A percentile compares a stretch with the other conserved stretches of the same genome.
Evolutionary conservation across 2,329 filamentous ascomycete genomes (phyloP).

Genomic region (Ceratocystis colombiana): DNA sequence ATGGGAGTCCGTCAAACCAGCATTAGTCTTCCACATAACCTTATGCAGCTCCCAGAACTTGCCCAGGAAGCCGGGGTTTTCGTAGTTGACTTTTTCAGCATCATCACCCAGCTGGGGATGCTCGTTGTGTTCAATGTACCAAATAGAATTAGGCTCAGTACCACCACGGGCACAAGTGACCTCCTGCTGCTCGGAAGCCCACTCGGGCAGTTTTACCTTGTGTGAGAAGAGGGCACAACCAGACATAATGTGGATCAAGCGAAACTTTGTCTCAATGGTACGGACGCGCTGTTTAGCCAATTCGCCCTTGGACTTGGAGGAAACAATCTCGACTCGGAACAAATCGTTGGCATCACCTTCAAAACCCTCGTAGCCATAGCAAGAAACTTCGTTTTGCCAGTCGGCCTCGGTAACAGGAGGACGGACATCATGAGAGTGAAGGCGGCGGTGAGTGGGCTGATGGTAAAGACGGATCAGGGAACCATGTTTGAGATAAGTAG

Average conservation of each 20-base stretch:
- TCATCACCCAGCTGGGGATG: conserved; percentile 65
- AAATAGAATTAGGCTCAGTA: conserved; percentile 89
- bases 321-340: conserved; percentile 91
- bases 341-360: conserved; percentile 92
- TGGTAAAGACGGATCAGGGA: conserved; percentile 77
- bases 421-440: conserved; percentile 93
- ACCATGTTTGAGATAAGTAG: conserved; percentile 65
- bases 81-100: conserved; percentile 93
- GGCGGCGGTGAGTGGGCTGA: conserved; percentile 66
- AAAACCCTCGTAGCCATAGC: conserved; percentile 95
- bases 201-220: conserved; percentile 96
- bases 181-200: conserved; percentile 97
- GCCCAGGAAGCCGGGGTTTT: conserved; percentile 84
- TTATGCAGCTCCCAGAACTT: conserved; percentile 97
- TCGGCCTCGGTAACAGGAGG: conserved; percentile 76
- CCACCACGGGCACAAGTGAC: conserved; percentile 92
- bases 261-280: conserved; percentile 95
- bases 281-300: conserved; percentile 74
- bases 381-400: conserved; percentile 93
- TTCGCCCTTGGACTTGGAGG: conserved; percentile 69
- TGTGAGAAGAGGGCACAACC: conserved; percentile 94
- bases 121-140: conserved; percentile 88
- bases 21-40: conserved; percentile 99
- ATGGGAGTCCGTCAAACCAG: conserved; percentile 89
- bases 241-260: conserved; percentile 90